A percentile compares a stretch with the other conserved stretches of the same genome.
Evolutionary conservation across 2,329 filamentous ascomycete genomes (phyloP).

Genomic region (Stagonosporopsis rhizophila): DNA sequence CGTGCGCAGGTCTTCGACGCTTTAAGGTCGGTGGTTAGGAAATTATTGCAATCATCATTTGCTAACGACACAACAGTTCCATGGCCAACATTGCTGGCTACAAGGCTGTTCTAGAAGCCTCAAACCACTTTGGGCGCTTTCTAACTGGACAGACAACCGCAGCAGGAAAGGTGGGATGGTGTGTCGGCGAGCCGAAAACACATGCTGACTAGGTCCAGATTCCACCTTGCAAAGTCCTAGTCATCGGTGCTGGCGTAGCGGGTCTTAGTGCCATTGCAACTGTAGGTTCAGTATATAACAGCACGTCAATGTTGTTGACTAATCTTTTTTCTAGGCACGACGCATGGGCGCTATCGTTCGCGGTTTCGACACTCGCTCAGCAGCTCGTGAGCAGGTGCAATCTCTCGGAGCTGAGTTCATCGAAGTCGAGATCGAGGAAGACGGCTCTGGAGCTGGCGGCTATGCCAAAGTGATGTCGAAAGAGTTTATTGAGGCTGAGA

Average conservation of each 20-base stretch:
- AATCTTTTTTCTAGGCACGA: conserved; percentile 61
- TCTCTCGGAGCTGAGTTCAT: conserved; percentile 90
- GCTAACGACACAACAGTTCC: conserved; percentile 62
- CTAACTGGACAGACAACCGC: conserved; percentile 89
- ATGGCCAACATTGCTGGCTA: conserved; percentile 97
- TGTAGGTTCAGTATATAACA: conserved; percentile 46
- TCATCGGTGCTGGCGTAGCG: conserved; percentile 89
- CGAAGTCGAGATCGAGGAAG: conserved; percentile 84
- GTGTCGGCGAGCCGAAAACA: background rate
- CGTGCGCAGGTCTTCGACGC: conserved; percentile 89
- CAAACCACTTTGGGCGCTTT: conserved; percentile 87
- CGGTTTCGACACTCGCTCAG: conserved; percentile 90
- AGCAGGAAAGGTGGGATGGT: conserved; percentile 63
- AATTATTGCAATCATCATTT: no score
- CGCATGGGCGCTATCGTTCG: conserved; percentile 88
- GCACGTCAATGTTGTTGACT: background rate
- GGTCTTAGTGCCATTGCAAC: conserved; percentile 88
- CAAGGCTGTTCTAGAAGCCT: conserved; percentile 88
- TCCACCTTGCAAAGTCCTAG: conserved; percentile 85
- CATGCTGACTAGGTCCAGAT: conserved; percentile 62
- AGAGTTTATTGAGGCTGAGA: conserved; percentile 90
- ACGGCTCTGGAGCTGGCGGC: conserved; percentile 82
- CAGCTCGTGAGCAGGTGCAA: conserved; percentile 86
- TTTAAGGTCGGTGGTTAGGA: conserved; percentile 54
- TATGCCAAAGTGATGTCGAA: conserved; percentile 96